phyloP scores from a whole-genome alignment of 768 basidiomycete genomes.

The Saitozyma podzolica region DNA sequence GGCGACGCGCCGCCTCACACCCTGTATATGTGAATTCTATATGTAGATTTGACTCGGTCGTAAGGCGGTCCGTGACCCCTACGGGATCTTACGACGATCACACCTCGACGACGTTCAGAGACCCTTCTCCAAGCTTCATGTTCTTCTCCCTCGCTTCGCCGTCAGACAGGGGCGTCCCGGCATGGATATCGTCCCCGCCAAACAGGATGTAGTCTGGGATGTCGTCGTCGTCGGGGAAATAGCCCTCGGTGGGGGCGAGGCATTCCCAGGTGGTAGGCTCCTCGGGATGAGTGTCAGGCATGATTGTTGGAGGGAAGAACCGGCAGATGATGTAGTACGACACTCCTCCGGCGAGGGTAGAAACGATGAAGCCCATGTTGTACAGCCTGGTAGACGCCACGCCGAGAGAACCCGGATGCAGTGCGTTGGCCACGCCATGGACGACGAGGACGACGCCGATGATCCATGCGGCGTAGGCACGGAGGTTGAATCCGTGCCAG shows the following conservation, averaged over 20 bases:
- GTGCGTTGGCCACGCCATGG: constrained; percentile 15
- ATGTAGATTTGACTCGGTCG: too few relatives aligned
- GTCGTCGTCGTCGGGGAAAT: constrained; percentile 9
- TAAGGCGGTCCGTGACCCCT: too few relatives aligned
- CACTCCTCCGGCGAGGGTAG: constrained; percentile 3
- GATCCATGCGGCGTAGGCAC: constrained; percentile 9
- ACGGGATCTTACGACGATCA: too few relatives aligned
- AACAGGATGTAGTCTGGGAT: constrained; percentile 10
- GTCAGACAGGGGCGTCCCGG: too few relatives aligned
- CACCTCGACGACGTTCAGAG: too few relatives aligned
- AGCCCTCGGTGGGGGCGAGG: constrained; percentile 9
- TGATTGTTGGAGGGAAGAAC: constrained; percentile 7
- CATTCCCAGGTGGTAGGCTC: constrained; percentile 8
- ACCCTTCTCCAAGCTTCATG: too few relatives aligned
- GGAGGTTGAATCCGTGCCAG: constrained; percentile 10
- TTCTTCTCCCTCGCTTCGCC: too few relatives aligned
- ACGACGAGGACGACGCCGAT: constrained; percentile 13
- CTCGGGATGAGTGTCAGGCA: constrained; percentile 7
- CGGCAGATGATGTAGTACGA: constrained; percentile 14
- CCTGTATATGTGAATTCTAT: too few relatives aligned
- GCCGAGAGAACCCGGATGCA: constrained; percentile 4
- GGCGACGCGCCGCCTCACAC: too few relatives aligned
- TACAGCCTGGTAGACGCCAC: constrained; percentile 10
- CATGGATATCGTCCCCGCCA: background rate
- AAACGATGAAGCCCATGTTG: constrained; percentile 17